Conservation (phyloP, 805 yeast species). For the Candida methanosorbosa region DNA sequence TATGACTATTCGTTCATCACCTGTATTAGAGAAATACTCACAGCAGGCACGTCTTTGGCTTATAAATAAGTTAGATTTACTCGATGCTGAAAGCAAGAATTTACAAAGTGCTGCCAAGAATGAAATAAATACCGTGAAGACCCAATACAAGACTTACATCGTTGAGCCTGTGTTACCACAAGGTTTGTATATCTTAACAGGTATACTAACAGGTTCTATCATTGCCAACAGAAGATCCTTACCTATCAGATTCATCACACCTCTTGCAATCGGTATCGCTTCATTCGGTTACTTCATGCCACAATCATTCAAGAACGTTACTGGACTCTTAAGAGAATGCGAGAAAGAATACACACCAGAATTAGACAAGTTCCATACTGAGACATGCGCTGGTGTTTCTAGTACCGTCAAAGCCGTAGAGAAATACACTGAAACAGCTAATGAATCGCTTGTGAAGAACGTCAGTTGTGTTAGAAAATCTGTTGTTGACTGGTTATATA, state of each 20-base stretch:
- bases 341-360: conserved; percentile 32
- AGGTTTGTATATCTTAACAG: conserved; percentile 44
- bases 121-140: conserved; percentile 27
- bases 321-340: conserved; percentile 14
- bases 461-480: conserved; percentile 1
- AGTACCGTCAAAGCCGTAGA: not conserved
- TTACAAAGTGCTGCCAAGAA: conserved; percentile 37
- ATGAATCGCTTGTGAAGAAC: not conserved
- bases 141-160: conserved; percentile 26
- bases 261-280: conserved; percentile 39
- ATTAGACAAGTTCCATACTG: conserved; percentile 16
- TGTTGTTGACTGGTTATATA: not conserved
- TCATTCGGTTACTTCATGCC: conserved; percentile 44
- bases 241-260: conserved; percentile 42
- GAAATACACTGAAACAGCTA: not conserved
- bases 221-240: conserved; percentile 37
- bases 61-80: conserved; percentile 27
- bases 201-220: conserved; percentile 49
- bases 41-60: conserved; percentile 30
- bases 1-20: conserved; percentile 43
- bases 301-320: conserved; percentile 29
- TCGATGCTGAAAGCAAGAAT: conserved; percentile 36
- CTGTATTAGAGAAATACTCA: conserved; percentile 35
- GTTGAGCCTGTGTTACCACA: conserved; percentile 50
- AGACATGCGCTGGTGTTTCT: conserved; percentile 1